Evolutionary conservation across 768 basidiomycete species (phyloP), one percentile per base, ranked within the genome.

Genomic region (Dioszegia crocea): DNA sequence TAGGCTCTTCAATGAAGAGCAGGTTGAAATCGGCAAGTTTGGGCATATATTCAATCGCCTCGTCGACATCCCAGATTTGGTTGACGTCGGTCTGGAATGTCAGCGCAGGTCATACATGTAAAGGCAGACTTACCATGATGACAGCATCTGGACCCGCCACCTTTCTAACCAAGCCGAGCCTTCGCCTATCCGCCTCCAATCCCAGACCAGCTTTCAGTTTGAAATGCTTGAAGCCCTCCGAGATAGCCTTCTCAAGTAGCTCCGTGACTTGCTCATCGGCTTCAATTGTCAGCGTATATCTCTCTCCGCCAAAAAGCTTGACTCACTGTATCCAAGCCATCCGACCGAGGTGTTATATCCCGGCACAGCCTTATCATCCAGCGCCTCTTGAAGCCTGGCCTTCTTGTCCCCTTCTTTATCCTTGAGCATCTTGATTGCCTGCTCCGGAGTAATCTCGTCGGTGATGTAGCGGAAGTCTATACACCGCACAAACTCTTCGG

Each of bases 61-160:
- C 83, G 30, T 85, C 80, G 17, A 93, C 91, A 29, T 56, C 55
- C 55, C 55, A 56, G 31, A 64, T 90, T 87, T 60, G 61, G 47
- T 29, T 43, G 17, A 46, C n/a, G 29, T 46, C 27, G 4, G 19
- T 29, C 11, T 56, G 10, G 3, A n/a, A 11, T 10, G 30, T 40
- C 38, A 45, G 49, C 49, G 31, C 19, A 49, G 46, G 9, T 16
- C 24, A 11, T 11, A 29, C 12, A 30, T 6, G 30, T 29, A 11
- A 17, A 19, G 21, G 12, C 33, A 90, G 87, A 76, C 93, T 91
- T 61, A 92, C 88, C 92, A 94, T 93, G 44, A 94, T 80, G 45
- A 94, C 91, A 4, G 85, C 83, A 4, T 89, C 88, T 77, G 92
- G 85, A 70, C 94, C 92, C 72, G 93, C 93, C 76, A 94, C 86